These are phyloP conservation scores for Yamadazyma buinensis DNA, from an alignment of 1,139 yeast species.

Conservation along the genomic window DNA sequence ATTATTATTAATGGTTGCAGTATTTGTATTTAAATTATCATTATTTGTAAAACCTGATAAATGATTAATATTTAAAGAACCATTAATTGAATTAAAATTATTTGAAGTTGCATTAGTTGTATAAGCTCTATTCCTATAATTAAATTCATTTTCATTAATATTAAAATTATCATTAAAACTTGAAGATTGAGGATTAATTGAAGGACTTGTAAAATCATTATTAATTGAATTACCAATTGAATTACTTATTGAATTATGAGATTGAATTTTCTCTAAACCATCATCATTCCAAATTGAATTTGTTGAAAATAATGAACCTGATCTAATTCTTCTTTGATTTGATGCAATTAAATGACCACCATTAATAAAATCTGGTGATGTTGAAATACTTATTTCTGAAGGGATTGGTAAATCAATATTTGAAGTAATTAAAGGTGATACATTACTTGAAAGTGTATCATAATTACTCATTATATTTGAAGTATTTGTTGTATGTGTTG, in stretches of 20 bases:
- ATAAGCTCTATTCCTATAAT: slow-evolving; percentile 42
- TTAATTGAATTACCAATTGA: slow-evolving; percentile 3
- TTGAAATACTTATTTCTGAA: slow-evolving; percentile 11
- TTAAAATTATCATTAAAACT: slow-evolving; percentile 8
- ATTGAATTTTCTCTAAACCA: slow-evolving; percentile 13
- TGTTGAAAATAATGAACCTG: slow-evolving; percentile 43
- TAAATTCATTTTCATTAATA: slow-evolving; percentile 6
- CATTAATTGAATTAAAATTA: slow-evolving; percentile 1
- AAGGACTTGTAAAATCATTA: slow-evolving; percentile 27
- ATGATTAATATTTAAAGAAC: too few species aligned
- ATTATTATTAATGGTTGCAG: background rate
- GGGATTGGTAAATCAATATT: slow-evolving; percentile 8
- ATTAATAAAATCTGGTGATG: slow-evolving; percentile 13
- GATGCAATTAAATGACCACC: slow-evolving; percentile 11
- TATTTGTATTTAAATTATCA: background rate
- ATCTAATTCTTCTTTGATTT: slow-evolving; percentile 32
- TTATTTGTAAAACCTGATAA: too few species aligned
- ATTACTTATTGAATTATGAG: slow-evolving; percentile 2
- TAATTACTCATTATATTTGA: slow-evolving; percentile 1
- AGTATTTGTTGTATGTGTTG: background rate
- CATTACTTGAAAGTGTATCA: slow-evolving; percentile 8
- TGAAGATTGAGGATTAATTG: slow-evolving; percentile 24
- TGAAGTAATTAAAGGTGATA: slow-evolving; percentile 14
- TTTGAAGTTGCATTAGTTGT: slow-evolving; percentile 40
- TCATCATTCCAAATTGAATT: slow-evolving; percentile 50